These are phyloP conservation scores for Hemileia vastatrix DNA, from an alignment of 1,284 basidiomycete genomes.

Conservation along the genomic window DNA sequence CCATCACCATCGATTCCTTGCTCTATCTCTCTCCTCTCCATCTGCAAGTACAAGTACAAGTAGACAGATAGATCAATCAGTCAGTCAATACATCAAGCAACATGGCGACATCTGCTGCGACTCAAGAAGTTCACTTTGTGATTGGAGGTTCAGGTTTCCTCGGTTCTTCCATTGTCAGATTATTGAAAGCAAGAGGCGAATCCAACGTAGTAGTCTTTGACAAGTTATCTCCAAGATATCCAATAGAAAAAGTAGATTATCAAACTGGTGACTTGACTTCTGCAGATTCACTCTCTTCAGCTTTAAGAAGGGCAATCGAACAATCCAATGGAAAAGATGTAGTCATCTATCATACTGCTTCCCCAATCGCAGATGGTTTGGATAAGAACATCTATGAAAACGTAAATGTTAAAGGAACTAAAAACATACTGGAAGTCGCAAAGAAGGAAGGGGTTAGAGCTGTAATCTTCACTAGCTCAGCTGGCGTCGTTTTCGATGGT, in stretches of 20 bases:
- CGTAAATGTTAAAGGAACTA: slow-evolving; percentile 89
- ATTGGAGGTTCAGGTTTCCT: slow-evolving; percentile 43
- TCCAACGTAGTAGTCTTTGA: slow-evolving; percentile 37
- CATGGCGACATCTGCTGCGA: slow-evolving; percentile 37
- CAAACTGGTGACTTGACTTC: slow-evolving; percentile 37
- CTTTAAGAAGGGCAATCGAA: slow-evolving; percentile 41
- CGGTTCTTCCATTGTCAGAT: slow-evolving; percentile 37
- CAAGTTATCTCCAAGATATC: slow-evolving; percentile 27
- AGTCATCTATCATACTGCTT: slow-evolving; percentile 91
- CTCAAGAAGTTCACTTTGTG: slow-evolving; percentile 40
- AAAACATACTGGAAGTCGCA: slow-evolving; percentile 71
- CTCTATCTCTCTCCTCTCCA: no score
- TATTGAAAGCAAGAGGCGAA: slow-evolving; percentile 39
- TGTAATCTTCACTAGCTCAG: slow-evolving; percentile 90
- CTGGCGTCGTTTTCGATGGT: slow-evolving; percentile 84
- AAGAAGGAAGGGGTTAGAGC: slow-evolving; percentile 63
- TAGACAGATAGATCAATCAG: no score
- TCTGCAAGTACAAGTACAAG: no score
- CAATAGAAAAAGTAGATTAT: slow-evolving; percentile 35
- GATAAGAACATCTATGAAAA: slow-evolving; percentile 69
- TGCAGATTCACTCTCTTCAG: slow-evolving; percentile 52
- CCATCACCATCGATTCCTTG: no score
- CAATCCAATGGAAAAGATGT: slow-evolving; percentile 52
- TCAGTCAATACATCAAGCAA: background rate
- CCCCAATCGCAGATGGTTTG: slow-evolving; percentile 63